Conservation (phyloP, 805 yeast species). For the Starmerella kuoi region DNA sequence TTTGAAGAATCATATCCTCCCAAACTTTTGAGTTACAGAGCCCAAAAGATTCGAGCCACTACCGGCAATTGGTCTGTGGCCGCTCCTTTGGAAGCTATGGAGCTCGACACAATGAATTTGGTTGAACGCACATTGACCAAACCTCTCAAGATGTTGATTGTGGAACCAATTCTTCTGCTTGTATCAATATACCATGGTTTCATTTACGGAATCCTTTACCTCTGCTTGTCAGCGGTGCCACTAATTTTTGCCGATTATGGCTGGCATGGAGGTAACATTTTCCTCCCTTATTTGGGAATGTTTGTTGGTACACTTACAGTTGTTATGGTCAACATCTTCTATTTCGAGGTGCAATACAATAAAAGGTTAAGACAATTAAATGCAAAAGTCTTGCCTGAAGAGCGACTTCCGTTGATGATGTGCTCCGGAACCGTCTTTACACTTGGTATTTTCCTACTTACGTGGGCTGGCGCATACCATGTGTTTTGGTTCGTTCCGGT, state of each 20-base stretch:
- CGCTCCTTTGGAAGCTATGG: conserved; percentile 37
- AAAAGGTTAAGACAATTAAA: conserved; percentile 39
- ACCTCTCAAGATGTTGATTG: conserved; percentile 27
- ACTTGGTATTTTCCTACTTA: conserved; percentile 70
- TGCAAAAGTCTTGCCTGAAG: conserved; percentile 60
- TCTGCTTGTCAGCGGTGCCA: conserved; percentile 31
- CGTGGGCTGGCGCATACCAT: conserved; percentile 74
- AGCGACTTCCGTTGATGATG: conserved; percentile 67
- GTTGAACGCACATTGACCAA: conserved; percentile 27
- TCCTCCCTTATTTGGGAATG: conserved; percentile 68
- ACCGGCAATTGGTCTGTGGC: conserved; percentile 42
- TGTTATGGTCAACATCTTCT: conserved; percentile 38
- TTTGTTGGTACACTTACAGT: conserved; percentile 56
- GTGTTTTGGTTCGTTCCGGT: conserved; percentile 55
- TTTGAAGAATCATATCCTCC: conserved; percentile 28
- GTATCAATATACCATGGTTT: conserved; percentile 31
- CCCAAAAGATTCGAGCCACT: conserved; percentile 34
- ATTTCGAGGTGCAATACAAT: conserved; percentile 42
- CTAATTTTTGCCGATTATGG: conserved; percentile 41
- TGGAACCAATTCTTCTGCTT: conserved; percentile 31
- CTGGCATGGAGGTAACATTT: conserved; percentile 48
- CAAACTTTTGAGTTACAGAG: conserved; percentile 34
- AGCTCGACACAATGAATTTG: conserved; percentile 32
- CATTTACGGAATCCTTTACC: conserved; percentile 32
- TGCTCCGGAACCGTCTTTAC: conserved; percentile 58